Percentiles rank a stretch among this genome's conserved stretches.
phyloP scores from a whole-genome alignment of 78 protist species.

The Diacronema lutheri region DNA sequence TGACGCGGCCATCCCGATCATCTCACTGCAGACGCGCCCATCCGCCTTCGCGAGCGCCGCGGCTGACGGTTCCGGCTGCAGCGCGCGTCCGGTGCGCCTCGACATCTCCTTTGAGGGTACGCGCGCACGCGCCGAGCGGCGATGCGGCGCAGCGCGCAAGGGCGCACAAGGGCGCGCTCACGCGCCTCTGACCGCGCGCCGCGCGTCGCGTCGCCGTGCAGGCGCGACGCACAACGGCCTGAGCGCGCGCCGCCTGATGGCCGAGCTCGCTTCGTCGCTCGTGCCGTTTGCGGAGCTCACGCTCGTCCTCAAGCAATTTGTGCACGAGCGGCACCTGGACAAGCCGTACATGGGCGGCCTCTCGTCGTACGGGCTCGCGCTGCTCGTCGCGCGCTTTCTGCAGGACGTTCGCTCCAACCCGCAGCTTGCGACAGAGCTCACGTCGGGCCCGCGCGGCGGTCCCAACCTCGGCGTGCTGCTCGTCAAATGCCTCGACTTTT shows the following conservation, averaged over 20 bases:
- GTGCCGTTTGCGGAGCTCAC: neutral
- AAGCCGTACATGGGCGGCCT: constrained; percentile 39
- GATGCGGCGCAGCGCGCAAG: too few species aligned
- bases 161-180: too few species aligned
- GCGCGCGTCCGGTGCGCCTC: neutral
- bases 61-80: neutral
- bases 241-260: neutral
- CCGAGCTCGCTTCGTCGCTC: neutral
- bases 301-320: constrained; percentile 25
- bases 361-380: constrained; percentile 20
- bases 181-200: too few species aligned
- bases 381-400: constrained; percentile 13
- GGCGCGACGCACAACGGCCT: neutral
- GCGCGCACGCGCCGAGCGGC: too few species aligned
- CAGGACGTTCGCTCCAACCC: neutral
- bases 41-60: neutral
- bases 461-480: neutral
- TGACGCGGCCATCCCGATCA: constrained; percentile 13
- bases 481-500: constrained; percentile 4
- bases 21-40: neutral
- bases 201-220: too few species aligned
- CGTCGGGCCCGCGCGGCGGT: neutral
- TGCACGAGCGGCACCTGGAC: constrained; percentile 10
- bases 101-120: constrained; percentile 23
- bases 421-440: neutral